Evolutionary conservation across 1,139 yeast species (phyloP), one percentile per base, ranked within the genome.

Genomic region (Debaryomyces coudertii): DNA sequence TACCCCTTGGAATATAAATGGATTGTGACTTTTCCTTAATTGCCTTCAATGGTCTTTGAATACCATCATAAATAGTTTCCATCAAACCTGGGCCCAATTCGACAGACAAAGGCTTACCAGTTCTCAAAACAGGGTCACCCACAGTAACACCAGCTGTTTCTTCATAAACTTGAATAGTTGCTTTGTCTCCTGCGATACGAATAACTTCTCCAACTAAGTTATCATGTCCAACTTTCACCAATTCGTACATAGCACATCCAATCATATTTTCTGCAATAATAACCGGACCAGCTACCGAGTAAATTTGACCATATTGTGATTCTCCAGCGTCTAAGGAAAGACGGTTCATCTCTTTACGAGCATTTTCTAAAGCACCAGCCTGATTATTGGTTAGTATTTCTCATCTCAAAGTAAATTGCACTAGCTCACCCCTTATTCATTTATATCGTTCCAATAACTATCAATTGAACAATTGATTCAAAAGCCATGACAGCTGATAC

Each of bases 101-200:
- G 44, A 93, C 99, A 43, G 97, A 90, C 61, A 93, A 79, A 14
- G 99, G 99, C 70, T 93, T 90, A 54, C 99, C 99, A 8, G 99
- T 93, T 76, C 99, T 85, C 62, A 89, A 75, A 45, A 93, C 99
- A 2, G 99, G 99, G 66, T 93, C 99, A 61, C 99, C 99, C 36
- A 93, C 98, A 36, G 97, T 92, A 50, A 93, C 95, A 74, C 99
- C 99, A 1, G 98, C 96, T 44, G 99, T 93, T 73, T 93, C 99
- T 76, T 93, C 99, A 70, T 93, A 93, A 49, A 93, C 99, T 79
- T 93, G 99, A 60, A 93, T 90, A 44, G 99, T 93, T 50, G 97
- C 97, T 73, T 90, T 92, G 69, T 93, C 99, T 52, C 85, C 95
- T 63, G 85, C 93, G 56, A 93, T 92, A 78, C 99, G 86, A 69